A percentile compares a stretch with the other conserved stretches of the same genome.
Conservation (phyloP, 345 rosid genomes). For the Laguncularia racemosa region DNA sequence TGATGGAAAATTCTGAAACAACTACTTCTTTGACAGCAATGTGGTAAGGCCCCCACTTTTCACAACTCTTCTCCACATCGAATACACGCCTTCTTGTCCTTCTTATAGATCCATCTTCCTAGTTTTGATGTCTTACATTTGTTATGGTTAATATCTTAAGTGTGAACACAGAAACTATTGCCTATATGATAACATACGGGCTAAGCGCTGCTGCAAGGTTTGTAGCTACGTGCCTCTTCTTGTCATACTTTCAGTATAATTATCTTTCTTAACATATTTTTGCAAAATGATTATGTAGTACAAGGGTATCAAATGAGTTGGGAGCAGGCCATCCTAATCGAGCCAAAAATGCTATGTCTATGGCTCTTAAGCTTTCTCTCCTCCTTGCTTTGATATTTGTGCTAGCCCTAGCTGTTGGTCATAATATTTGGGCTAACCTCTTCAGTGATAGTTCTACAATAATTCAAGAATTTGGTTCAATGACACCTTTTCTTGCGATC, state of each 20-base stretch:
- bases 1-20: conserved; percentile 50
- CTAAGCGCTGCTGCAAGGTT: conserved; percentile 84
- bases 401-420: conserved; percentile 37
- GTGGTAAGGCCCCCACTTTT: conserved; percentile 30
- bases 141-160: conserved; percentile 9
- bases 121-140: too few species aligned
- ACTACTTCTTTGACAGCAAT: conserved; percentile 64
- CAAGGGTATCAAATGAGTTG: conserved; percentile 75
- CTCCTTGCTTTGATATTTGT: conserved; percentile 41
- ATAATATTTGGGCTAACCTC: conserved; percentile 51
- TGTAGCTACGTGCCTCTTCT: conserved; percentile 2
- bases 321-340: conserved; percentile 47
- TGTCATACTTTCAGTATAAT: neutral
- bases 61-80: neutral
- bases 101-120: too few species aligned
- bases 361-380: conserved; percentile 42
- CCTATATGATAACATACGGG: conserved; percentile 65
- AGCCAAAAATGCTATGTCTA: conserved; percentile 47
- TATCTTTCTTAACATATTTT: too few species aligned
- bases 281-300: conserved; percentile 26
- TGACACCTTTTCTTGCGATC: conserved; percentile 51
- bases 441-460: conserved; percentile 40
- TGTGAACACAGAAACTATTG: conserved; percentile 49
- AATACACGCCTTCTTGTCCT: neutral
- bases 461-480: conserved; percentile 32